Percentiles rank a stretch among this genome's conserved stretches.
These are phyloP conservation scores for Eucalyptus cloeziana DNA, from an alignment of 345 rosid genomes.

Conservation along the genomic window DNA sequence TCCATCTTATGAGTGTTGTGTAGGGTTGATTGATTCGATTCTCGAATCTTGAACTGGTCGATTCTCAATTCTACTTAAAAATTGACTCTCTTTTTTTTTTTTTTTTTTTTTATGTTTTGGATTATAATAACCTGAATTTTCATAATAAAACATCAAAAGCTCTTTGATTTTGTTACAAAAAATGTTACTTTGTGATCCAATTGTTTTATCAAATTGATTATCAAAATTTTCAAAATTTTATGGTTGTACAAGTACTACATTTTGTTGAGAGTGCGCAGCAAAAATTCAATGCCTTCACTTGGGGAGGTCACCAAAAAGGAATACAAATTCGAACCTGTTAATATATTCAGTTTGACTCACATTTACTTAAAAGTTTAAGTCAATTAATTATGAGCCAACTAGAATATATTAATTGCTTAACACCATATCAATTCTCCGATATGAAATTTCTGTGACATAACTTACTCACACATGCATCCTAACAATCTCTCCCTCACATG, in stretches of 20 bases:
- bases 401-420: too few relatives aligned
- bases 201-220: neutral
- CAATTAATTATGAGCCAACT: too few relatives aligned
- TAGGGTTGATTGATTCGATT: neutral
- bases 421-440: too few relatives aligned
- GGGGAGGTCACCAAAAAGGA: too few relatives aligned
- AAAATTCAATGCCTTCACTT: fast-evolving
- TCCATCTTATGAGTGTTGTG: neutral
- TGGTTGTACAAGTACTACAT: neutral
- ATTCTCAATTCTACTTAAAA: neutral
- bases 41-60: too few relatives aligned
- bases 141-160: neutral
- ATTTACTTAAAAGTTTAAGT: too few relatives aligned
- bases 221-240: neutral
- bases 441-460: fast-evolving
- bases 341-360: fast-evolving
- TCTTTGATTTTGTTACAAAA: neutral
- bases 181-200: neutral
- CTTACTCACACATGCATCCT: too few relatives aligned
- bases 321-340: fast-evolving
- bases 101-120: neutral
- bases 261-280: fast-evolving
- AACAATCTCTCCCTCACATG: too few relatives aligned
- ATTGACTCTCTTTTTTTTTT: neutral
- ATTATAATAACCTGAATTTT: neutral